phyloP scores from a whole-genome alignment of 345 rosid genomes.

The Dovyalis caffra region DNA sequence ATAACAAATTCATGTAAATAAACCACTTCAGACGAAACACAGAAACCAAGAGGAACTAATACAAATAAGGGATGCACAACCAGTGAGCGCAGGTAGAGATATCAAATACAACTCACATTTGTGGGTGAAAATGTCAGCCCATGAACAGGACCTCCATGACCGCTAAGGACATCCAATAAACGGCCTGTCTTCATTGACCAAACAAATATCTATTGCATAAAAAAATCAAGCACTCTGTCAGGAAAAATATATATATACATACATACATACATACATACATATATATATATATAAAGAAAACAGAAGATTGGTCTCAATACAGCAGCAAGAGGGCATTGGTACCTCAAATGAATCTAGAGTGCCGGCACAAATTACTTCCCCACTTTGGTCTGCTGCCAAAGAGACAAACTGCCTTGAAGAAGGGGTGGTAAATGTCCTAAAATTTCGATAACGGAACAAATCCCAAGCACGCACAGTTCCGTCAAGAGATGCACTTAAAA shows the following conservation, averaged over 20 bases:
- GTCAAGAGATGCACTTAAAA: slow-evolving; percentile 89
- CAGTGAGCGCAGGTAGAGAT: neutral
- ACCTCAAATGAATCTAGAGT: slow-evolving; percentile 97
- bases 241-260: too few species aligned
- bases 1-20: neutral
- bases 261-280: too few species aligned
- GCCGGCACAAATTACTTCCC: slow-evolving; percentile 97
- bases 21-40: neutral
- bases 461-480: slow-evolving; percentile 99
- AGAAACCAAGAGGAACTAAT: neutral
- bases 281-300: neutral
- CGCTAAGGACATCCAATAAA: slow-evolving; percentile 83
- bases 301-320: neutral
- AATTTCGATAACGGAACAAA: slow-evolving; percentile 84
- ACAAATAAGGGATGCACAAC: neutral
- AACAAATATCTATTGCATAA: slow-evolving; percentile 66
- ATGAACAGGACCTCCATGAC: slow-evolving; percentile 99
- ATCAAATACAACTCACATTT: slow-evolving; percentile 52
- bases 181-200: slow-evolving; percentile 99
- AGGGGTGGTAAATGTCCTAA: slow-evolving; percentile 92
- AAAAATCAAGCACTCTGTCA: slow-evolving; percentile 8
- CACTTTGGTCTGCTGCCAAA: slow-evolving; percentile 87
- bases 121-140: slow-evolving; percentile 86
- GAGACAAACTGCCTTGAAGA: slow-evolving; percentile 94
- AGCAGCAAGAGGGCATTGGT: neutral